phyloP scores from a whole-genome alignment of 192 early-diverging fungal genomes.

The Entomortierella lignicola region DNA sequence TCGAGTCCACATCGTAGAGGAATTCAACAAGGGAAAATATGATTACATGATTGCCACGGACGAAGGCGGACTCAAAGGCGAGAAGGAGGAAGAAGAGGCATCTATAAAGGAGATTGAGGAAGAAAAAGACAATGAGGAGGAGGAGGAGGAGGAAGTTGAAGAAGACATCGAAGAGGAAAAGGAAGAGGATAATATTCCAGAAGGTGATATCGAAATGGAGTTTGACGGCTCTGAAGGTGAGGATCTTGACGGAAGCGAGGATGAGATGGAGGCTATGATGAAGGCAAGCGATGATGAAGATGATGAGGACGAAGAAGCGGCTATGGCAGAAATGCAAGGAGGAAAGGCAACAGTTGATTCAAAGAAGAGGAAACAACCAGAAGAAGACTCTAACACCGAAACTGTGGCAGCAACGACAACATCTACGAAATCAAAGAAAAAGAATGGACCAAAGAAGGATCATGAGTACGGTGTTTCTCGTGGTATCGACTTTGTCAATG shows the following conservation, averaged over 20 bases:
- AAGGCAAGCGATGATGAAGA: conserved; percentile 38
- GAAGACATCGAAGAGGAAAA: conserved; percentile 14
- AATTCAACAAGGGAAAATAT: conserved; percentile 97
- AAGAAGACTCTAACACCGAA: conserved; percentile 23
- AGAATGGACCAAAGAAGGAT: conserved; percentile 68
- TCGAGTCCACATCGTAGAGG: conserved; percentile 92
- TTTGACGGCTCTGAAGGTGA: conserved; percentile 53
- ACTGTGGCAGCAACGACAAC: conserved; percentile 29
- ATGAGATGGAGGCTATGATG: conserved; percentile 54
- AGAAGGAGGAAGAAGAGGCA: conserved; percentile 72
- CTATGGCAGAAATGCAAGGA: conserved; percentile 33
- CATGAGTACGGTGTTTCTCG: conserved; percentile 95
- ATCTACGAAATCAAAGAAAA: conserved; percentile 56
- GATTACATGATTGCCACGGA: conserved; percentile 97
- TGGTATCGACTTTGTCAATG: conserved; percentile 96
- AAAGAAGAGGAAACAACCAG: conserved; percentile 49
- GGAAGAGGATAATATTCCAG: conserved; percentile 35
- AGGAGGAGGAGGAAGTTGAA: conserved; percentile 32
- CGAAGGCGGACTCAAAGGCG: conserved; percentile 77
- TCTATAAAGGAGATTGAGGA: conserved; percentile 58
- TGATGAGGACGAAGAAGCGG: conserved; percentile 41
- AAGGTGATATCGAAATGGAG: conserved; percentile 51
- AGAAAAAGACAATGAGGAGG: conserved; percentile 42
- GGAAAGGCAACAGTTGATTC: conserved; percentile 28
- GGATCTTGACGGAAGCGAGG: conserved; percentile 36